Evolutionary conservation across 805 yeast genomes (phyloP).

Genomic region (Komagataella ulmi): DNA sequence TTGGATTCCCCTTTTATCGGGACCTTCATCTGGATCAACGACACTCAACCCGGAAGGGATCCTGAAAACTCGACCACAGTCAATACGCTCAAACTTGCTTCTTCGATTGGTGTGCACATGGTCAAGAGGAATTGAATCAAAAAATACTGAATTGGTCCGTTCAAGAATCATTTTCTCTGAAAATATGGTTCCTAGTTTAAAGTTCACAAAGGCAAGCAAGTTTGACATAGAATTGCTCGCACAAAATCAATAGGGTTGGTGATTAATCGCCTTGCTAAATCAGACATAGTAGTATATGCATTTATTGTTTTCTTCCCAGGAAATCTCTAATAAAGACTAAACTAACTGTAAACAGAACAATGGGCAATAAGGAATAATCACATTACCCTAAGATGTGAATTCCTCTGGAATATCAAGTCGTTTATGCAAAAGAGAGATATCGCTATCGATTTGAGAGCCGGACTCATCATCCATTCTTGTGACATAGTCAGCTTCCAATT

Average conservation of each 20-base stretch:
- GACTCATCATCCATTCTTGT: neutral
- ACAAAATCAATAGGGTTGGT: neutral
- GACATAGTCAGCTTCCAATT: neutral
- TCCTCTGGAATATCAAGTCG: neutral
- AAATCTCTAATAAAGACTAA: neutral
- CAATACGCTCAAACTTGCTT: neutral
- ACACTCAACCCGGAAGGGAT: neutral
- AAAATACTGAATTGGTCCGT: neutral
- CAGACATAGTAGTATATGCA: neutral
- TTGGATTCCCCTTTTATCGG: constrained; percentile 1
- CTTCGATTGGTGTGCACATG: neutral
- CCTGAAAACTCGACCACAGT: neutral
- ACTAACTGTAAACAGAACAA: neutral
- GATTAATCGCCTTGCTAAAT: neutral
- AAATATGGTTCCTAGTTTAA: neutral
- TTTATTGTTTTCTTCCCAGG: neutral
- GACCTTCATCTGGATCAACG: neutral
- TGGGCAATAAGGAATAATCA: neutral
- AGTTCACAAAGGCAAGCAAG: neutral
- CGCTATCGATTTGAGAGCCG: neutral
- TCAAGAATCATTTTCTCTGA: neutral
- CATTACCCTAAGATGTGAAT: neutral
- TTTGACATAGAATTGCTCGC: neutral
- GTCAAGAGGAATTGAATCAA: neutral
- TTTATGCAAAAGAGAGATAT: neutral